These are phyloP conservation scores for Clausena lansium DNA, from an alignment of 345 rosid genomes.

Conservation along the genomic window DNA sequence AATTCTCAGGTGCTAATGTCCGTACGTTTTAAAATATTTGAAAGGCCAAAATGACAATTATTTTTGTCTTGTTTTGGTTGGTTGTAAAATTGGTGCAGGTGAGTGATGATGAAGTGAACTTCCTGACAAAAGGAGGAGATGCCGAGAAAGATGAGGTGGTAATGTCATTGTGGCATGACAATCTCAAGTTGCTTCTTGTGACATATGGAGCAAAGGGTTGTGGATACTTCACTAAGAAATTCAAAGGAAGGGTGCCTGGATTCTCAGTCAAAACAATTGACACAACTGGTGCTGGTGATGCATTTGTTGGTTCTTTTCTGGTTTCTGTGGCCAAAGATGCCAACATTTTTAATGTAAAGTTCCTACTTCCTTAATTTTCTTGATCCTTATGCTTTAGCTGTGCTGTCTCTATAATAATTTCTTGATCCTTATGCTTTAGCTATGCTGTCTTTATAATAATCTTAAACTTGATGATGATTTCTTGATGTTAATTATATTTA, in stretches of 20 bases:
- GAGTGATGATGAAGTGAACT: constrained; percentile 61
- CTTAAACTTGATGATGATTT: not conserved
- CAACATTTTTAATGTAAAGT: constrained; percentile 23
- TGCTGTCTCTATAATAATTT: not conserved
- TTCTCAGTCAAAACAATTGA: constrained; percentile 54
- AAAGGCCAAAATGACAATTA: too few relatives aligned
- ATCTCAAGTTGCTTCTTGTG: constrained; percentile 56
- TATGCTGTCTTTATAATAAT: not conserved
- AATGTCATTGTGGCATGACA: constrained; percentile 50
- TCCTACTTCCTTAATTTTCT: not conserved
- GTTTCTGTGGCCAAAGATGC: constrained; percentile 39
- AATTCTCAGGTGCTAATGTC: too few relatives aligned
- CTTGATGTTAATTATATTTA: not conserved
- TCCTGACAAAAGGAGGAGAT: constrained; percentile 52
- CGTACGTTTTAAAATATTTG: too few relatives aligned
- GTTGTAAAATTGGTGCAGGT: constrained; percentile 20
- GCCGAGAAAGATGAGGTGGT: constrained; percentile 56
- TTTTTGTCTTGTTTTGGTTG: too few relatives aligned
- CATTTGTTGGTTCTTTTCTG: constrained; percentile 60
- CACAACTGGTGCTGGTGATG: constrained; percentile 73
- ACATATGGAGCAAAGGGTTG: constrained; percentile 72
- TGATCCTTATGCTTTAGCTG: not conserved
- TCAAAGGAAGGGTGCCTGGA: constrained; percentile 48
- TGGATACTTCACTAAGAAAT: constrained; percentile 59
- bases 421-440: not conserved